Conservation (phyloP, 2,329 filamentous ascomycete genomes). For the Samsoniella hepiali region DNA sequence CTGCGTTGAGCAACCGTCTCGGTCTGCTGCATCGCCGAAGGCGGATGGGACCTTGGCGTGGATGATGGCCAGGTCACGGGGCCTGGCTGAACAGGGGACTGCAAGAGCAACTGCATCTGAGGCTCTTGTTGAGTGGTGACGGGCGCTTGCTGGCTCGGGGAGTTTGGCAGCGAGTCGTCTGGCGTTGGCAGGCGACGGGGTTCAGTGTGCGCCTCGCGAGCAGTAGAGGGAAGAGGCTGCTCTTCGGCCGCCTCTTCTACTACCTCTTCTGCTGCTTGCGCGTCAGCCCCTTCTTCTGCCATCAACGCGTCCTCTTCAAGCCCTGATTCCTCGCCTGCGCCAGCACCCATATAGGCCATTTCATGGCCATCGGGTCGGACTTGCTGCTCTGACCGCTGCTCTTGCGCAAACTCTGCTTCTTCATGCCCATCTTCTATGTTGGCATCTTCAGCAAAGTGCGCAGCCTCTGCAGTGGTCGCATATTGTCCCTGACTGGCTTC, state of each 20-base stretch:
- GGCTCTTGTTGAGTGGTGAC: background rate
- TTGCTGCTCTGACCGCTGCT: background rate
- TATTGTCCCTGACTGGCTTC: background rate
- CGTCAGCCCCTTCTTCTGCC: constrained; percentile 14
- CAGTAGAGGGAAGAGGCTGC: constrained; percentile 11
- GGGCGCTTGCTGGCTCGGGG: background rate
- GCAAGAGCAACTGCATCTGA: background rate
- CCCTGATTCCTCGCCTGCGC: background rate
- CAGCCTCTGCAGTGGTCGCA: background rate
- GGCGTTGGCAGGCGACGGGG: background rate
- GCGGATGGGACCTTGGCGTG: background rate
- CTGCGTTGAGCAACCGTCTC: constrained; percentile 8
- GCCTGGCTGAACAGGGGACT: background rate
- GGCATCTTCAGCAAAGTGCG: background rate
- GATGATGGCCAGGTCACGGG: background rate
- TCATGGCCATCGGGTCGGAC: background rate
- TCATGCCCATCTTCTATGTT: background rate
- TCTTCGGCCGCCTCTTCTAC: constrained; percentile 23
- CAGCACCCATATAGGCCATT: background rate
- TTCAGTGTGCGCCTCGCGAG: background rate
- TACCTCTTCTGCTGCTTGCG: constrained; percentile 12
- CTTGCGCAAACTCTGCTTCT: background rate
- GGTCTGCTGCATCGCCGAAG: background rate
- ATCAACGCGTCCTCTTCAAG: constrained; percentile 13
- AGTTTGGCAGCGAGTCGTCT: background rate